These are phyloP conservation scores for Microdochium nivale DNA, from an alignment of 2,329 filamentous ascomycete genomes.

Conservation along the genomic window DNA sequence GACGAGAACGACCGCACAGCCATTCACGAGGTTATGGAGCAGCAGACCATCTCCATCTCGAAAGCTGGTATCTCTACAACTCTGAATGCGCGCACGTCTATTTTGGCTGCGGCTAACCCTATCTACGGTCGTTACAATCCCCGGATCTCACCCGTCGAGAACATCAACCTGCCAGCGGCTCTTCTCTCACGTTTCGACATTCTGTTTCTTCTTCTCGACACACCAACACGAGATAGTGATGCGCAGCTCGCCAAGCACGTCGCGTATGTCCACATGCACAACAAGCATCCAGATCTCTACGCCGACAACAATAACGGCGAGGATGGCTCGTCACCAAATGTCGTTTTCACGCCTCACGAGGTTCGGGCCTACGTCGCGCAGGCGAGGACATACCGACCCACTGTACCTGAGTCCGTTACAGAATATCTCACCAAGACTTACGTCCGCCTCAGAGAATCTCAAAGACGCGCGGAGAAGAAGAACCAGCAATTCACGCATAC, in stretches of 20 bases:
- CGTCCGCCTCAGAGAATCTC: slow-evolving; percentile 84
- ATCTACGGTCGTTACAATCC: slow-evolving; percentile 98
- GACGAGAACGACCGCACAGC: slow-evolving; percentile 75
- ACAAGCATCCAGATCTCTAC: slow-evolving; percentile 73
- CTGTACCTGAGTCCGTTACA: slow-evolving; percentile 74
- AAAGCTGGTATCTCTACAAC: slow-evolving; percentile 67
- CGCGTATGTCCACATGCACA: slow-evolving; percentile 95
- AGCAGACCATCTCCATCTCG: slow-evolving; percentile 79
- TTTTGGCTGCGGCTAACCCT: slow-evolving; percentile 92
- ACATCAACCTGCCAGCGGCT: slow-evolving; percentile 97
- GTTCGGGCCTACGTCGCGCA: slow-evolving; percentile 94
- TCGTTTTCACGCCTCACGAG: slow-evolving; percentile 88
- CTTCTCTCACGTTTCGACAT: slow-evolving; percentile 95
- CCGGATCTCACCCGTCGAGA: slow-evolving; percentile 92
- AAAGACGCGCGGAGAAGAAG: slow-evolving; percentile 82
- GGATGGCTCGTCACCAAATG: slow-evolving; percentile 23
- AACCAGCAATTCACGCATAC: slow-evolving; percentile 93
- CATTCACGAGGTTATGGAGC: slow-evolving; percentile 84
- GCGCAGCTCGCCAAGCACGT: slow-evolving; percentile 94
- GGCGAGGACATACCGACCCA: slow-evolving; percentile 80
- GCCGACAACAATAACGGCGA: slow-evolving; percentile 37
- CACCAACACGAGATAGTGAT: slow-evolving; percentile 79
- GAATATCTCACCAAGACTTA: slow-evolving; percentile 98
- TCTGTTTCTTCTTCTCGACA: slow-evolving; percentile 93
- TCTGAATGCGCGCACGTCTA: slow-evolving; percentile 90